Base-by-base conservation (phyloP, 169 alveolate species). In the Cryptosporidium canis region DNA sequence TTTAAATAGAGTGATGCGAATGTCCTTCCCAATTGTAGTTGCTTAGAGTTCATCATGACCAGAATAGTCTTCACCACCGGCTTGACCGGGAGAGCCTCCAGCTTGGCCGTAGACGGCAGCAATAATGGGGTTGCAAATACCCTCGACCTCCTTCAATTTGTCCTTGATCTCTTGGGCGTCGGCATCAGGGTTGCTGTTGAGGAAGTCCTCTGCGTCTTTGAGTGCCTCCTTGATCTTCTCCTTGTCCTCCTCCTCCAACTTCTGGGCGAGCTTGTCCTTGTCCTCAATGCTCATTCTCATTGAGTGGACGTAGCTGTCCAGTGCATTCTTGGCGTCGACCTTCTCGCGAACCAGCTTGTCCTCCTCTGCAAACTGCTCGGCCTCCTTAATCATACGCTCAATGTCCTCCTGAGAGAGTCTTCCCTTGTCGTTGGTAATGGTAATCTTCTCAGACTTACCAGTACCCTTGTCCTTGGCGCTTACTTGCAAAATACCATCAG, bases 401-500 rank as follows among this genome's bases (percentile, higher is more conserved):
- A 97, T 96, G 92, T 96, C 98, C 53, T 95, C 99, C 67, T 96
- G 94, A 12, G 97, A 94, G 58, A 97, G 94, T 84, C 99, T 94
- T 53, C 98, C 98, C 92, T 95, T 94, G 90, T 96, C 99, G 92
- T 95, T 96, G n/a, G 98, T 95, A 85, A 97, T 97, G 83, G 98
- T 95, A 92, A 97, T 96, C 91, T 96, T 90, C 95, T 96, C 96
- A 45, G 92, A 90, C 90, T 96, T 95, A 64, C 98, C 98, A 27
- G 99, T 96, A 21, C 98, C 98, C 94, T 96, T 96, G 84, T 97
- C 99, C 55, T 92, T 95, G 14, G 99, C 99, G 41, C 96, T 91
- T 37, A 97, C 99, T 71, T 94, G 93, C 85, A 97, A 83, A 90
- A 97, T 97, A 83, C 99, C 98, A 83, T 98, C 97, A 87, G 98